Conservation (phyloP, 202 grass and related monocot genomes). For the Elaeis oleifera region DNA sequence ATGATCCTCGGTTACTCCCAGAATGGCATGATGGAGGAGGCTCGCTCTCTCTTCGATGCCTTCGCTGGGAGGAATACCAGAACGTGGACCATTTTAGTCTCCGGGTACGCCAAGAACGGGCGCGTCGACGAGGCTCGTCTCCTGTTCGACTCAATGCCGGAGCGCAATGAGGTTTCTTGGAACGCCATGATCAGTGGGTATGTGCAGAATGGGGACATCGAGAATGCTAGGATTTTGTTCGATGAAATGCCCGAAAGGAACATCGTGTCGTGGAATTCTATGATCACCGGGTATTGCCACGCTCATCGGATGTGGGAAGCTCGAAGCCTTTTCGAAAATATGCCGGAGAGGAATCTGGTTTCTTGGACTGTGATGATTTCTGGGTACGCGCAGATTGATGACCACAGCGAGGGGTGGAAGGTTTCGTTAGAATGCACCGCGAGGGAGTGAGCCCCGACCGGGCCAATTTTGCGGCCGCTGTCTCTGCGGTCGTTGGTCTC, state of each 20-base stretch:
- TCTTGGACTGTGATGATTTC: slow-evolving; percentile 62
- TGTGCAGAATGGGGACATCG: slow-evolving; percentile 42
- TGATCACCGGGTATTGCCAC: slow-evolving; percentile 67
- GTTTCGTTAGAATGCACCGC: slow-evolving; percentile 33
- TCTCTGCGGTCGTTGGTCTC: slow-evolving; percentile 20
- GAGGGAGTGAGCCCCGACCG: slow-evolving; percentile 37
- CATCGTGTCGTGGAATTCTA: slow-evolving; percentile 51
- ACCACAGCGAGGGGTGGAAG: slow-evolving; percentile 38
- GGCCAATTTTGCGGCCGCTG: slow-evolving; percentile 33
- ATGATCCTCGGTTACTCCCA: slow-evolving; percentile 49
- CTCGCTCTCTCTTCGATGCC: slow-evolving; percentile 27
- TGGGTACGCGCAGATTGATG: slow-evolving; percentile 47
- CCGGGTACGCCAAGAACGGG: slow-evolving; percentile 8
- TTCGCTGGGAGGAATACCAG: slow-evolving; percentile 31
- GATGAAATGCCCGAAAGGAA: slow-evolving; percentile 43
- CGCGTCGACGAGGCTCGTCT: slow-evolving; percentile 38
- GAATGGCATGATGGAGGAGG: slow-evolving; percentile 38
- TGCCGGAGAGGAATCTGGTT: slow-evolving; percentile 39
- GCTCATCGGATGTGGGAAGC: slow-evolving; percentile 38
- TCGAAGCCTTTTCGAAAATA: slow-evolving; percentile 33
- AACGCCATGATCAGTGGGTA: slow-evolving; percentile 78
- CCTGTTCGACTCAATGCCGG: slow-evolving; percentile 55
- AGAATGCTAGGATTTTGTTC: slow-evolving; percentile 39
- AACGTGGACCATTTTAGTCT: slow-evolving; percentile 25
- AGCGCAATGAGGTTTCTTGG: slow-evolving; percentile 49